Evolutionary conservation across 1,284 basidiomycete genomes (phyloP).

Genomic region (Heimioporus retisporus): DNA sequence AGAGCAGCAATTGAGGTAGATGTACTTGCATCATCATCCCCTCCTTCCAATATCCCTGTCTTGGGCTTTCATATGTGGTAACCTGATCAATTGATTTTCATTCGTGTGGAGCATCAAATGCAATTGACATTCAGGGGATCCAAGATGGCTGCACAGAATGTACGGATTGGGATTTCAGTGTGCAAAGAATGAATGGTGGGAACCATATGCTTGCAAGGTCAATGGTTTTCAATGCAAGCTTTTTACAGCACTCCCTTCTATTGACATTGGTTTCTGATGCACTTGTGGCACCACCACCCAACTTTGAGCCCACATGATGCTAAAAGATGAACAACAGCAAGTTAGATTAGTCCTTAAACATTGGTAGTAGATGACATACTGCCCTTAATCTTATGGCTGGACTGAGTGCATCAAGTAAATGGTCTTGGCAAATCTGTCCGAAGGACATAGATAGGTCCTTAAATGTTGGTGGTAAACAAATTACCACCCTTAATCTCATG

Average conservation of each 20-base stretch:
- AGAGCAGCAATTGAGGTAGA: slow-evolving; percentile 98
- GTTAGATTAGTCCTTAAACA: too few species aligned
- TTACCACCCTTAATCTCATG: too few species aligned
- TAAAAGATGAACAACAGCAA: slow-evolving; percentile 40
- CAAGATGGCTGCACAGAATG: slow-evolving; percentile 97
- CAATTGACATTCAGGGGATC: slow-evolving; percentile 97
- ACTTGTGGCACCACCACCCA: slow-evolving; percentile 94
- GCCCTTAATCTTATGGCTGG: too few species aligned
- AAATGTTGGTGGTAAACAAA: too few species aligned
- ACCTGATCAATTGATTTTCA: slow-evolving; percentile 96
- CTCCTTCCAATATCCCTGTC: slow-evolving; percentile 84
- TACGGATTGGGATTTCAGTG: slow-evolving; percentile 79
- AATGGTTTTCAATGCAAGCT: slow-evolving; percentile 95
- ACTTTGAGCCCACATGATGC: slow-evolving; percentile 97
- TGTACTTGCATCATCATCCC: slow-evolving; percentile 98
- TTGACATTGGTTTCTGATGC: slow-evolving; percentile 96
- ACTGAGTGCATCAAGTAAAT: too few species aligned
- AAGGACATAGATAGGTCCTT: too few species aligned
- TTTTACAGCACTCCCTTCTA: slow-evolving; percentile 93
- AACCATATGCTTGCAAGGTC: slow-evolving; percentile 83
- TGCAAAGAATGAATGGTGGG: neutral
- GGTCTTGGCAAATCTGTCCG: too few species aligned
- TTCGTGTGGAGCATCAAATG: slow-evolving; percentile 99
- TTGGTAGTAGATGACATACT: too few species aligned
- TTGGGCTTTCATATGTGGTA: slow-evolving; percentile 94